Percentiles rank a stretch among this genome's conserved stretches.
phyloP scores from a whole-genome alignment of 1,139 yeast genomes.

The Yamadazyma atlantica region DNA sequence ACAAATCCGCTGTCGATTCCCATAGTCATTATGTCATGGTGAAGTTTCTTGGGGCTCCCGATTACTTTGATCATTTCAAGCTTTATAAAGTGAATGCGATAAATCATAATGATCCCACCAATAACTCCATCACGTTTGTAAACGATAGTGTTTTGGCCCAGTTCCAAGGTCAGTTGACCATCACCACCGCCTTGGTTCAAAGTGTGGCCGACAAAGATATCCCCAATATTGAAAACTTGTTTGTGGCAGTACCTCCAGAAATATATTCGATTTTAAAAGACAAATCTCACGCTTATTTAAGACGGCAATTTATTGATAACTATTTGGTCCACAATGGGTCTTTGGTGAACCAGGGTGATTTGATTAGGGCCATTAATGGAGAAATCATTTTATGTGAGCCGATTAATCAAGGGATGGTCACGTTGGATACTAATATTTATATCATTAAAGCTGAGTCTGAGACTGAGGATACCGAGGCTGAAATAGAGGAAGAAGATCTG shows the following conservation, averaged over 20 bases:
- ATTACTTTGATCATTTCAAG: constrained; percentile 33
- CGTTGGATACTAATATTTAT: constrained; percentile 47
- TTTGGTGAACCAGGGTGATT: constrained; percentile 34
- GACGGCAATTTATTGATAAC: constrained; percentile 27
- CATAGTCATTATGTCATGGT: constrained; percentile 26
- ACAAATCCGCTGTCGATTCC: constrained; percentile 13
- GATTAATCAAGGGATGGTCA: constrained; percentile 61
- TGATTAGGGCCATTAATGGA: constrained; percentile 47
- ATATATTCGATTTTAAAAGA: constrained; percentile 39
- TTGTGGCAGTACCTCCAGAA: constrained; percentile 45
- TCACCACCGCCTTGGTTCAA: constrained; percentile 32
- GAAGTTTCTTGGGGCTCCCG: constrained; percentile 47
- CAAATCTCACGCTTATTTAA: constrained; percentile 24
- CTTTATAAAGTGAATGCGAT: constrained; percentile 38
- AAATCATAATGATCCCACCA: constrained; percentile 17
- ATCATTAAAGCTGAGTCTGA: constrained; percentile 36
- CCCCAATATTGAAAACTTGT: constrained; percentile 31
- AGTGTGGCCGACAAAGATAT: constrained; percentile 27
- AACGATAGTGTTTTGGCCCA: constrained; percentile 36
- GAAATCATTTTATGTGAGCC: constrained; percentile 67
- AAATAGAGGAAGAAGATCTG: constrained; percentile 2
- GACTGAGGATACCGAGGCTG: constrained; percentile 1
- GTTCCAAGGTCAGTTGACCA: constrained; percentile 35
- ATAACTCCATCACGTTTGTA: constrained; percentile 33
- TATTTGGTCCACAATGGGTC: constrained; percentile 30